phyloP scores from a whole-genome alignment of 768 basidiomycete genomes.

The Pleurotus platypus region DNA sequence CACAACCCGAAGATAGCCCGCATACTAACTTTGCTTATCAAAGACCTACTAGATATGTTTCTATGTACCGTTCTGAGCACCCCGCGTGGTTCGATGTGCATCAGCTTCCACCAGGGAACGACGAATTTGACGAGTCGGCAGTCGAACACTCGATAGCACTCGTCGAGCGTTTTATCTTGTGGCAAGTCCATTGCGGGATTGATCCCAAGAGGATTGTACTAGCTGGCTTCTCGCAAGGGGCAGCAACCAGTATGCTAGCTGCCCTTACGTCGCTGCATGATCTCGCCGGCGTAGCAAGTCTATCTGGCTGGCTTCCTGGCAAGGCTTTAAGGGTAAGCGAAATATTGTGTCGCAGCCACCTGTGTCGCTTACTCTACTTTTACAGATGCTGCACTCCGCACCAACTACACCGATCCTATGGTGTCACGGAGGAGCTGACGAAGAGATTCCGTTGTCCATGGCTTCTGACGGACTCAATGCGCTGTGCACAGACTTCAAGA shows the following conservation, averaged over 20 bases:
- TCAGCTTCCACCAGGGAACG: conserved; percentile 28
- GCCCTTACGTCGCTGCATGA: conserved; percentile 36
- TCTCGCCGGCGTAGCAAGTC: conserved; percentile 38
- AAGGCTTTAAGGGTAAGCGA: conserved; percentile 27
- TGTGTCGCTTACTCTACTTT: background rate
- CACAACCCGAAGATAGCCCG: background rate
- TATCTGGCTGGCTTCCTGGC: conserved; percentile 44
- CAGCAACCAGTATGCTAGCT: conserved; percentile 33
- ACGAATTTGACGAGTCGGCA: conserved; percentile 31
- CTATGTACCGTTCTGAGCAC: conserved; percentile 21
- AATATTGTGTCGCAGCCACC: background rate
- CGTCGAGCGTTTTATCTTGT: conserved; percentile 33
- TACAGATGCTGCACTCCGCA: conserved; percentile 29
- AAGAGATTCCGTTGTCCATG: conserved; percentile 30
- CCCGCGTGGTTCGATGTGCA: conserved; percentile 42
- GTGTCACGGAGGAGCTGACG: conserved; percentile 36
- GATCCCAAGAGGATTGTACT: conserved; percentile 34
- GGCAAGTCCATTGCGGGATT: conserved; percentile 31
- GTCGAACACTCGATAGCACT: conserved; percentile 28
- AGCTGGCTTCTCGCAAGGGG: conserved; percentile 42
- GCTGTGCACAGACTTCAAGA: conserved; percentile 22
- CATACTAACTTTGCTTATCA: background rate
- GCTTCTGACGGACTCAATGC: conserved; percentile 29
- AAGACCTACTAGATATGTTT: conserved; percentile 26
- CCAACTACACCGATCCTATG: conserved; percentile 37